Conservation (phyloP, 768 basidiomycete genomes). For the Leccinum barrowsii region DNA sequence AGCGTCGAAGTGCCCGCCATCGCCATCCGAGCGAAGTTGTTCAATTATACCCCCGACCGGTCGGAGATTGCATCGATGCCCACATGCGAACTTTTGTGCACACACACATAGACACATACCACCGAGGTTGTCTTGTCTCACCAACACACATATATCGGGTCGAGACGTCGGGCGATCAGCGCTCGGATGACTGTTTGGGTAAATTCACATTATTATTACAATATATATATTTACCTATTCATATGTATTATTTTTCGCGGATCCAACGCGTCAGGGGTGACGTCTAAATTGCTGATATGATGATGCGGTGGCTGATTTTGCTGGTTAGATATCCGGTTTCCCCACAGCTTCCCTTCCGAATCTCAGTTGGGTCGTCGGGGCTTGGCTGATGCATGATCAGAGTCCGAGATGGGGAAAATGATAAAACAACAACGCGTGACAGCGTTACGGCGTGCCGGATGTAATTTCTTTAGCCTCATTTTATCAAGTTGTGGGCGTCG, state of each 20-base stretch:
- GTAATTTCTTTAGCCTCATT: not conserved
- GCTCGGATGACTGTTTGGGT: constrained; percentile 1
- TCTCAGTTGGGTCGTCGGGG: not conserved
- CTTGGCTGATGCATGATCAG: constrained; percentile 15
- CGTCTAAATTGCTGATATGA: not conserved
- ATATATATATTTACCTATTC: not conserved
- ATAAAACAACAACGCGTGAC: not conserved
- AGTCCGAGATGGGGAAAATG: constrained; percentile 21
- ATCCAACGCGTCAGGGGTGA: constrained; percentile 2
- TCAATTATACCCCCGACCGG: not conserved
- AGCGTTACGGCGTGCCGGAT: not conserved
- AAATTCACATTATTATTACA: not conserved
- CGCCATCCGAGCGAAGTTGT: not conserved
- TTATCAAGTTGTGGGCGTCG: constrained; percentile 2
- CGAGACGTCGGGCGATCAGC: constrained; percentile 16
- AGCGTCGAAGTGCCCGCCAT: not conserved
- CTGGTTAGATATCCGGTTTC: constrained; percentile 7
- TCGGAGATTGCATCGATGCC: not conserved
- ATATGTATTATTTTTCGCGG: not conserved
- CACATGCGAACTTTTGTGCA: not conserved
- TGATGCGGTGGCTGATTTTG: not conserved
- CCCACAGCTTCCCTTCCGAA: constrained; percentile 11
- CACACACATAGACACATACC: not conserved
- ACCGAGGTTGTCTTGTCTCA: not conserved
- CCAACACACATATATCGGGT: constrained; percentile 17